Base-by-base conservation (phyloP, 805 yeast genomes). In the Metschnikowia santaceciliae region DNA sequence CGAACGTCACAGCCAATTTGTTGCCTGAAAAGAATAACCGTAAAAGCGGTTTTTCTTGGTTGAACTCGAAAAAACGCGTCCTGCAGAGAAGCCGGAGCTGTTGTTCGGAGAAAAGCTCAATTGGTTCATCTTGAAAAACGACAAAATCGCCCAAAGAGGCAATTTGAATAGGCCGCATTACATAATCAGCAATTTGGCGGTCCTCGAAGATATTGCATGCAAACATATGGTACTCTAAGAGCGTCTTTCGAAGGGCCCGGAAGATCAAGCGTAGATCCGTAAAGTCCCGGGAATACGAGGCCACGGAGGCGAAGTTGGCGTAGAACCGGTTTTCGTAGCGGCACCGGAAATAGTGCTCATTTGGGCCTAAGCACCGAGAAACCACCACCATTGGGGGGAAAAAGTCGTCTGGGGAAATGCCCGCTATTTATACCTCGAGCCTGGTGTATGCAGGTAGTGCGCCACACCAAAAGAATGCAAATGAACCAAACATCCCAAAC, bases 321-420 rank as follows among this genome's bases (percentile, higher is more conserved):
- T 63, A 72, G 54, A 58, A 65, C n/a, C 60, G 60, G 37, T 50
- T 54, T 13, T 60, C 63, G 4, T 68, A 65, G 49, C 77, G 56
- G 43, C 63, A 64, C 22, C 76, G 60, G 50, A 67, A 67, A 54
- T 66, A 68, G 58, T 69, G 64, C 50, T 72, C 77, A 14, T 57
- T 58, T 1, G 56, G 47, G 38, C 73, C 64, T 48, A 72, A 61
- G 0, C 64, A 64, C 22, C 76, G 37, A 26, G 46, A 42, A 14
- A 42, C 7, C 32, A 42, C 46, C 10, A 42, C 46, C 46, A 42
- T 42, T 26, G 11, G 13, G 2, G 6, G 17, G 6, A 3, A 6
- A 22, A 30, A 38, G 32, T 17, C 23, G 23, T 26, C 30, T 26
- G 30, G 30, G 30, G 30, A 10, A 26, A 26, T 8, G 39, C 39